Percentiles rank a stretch among this genome's conserved stretches.
phyloP scores from a whole-genome alignment of 2,329 filamentous ascomycete genomes.

The Claviceps digitariae region DNA sequence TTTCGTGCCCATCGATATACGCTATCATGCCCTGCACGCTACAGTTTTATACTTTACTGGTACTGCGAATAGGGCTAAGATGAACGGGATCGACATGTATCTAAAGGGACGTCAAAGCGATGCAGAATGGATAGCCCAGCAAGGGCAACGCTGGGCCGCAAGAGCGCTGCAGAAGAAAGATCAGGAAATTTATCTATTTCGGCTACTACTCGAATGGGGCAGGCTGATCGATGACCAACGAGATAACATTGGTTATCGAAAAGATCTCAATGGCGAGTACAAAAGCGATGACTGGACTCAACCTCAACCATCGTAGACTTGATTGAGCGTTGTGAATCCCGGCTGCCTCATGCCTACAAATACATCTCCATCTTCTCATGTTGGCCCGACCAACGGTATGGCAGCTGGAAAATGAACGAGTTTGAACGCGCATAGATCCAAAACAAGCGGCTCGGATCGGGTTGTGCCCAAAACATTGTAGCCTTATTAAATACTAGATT shows the following conservation, averaged over 20 bases:
- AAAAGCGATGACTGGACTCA: conserved; percentile 17
- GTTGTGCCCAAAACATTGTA: background rate
- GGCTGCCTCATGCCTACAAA: background rate
- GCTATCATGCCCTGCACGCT: conserved; percentile 60
- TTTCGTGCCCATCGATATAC: conserved; percentile 63
- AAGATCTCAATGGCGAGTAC: conserved; percentile 16
- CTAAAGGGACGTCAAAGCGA: conserved; percentile 36
- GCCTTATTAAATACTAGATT: background rate
- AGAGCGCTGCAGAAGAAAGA: conserved; percentile 55
- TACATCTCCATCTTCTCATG: background rate
- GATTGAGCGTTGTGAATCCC: background rate
- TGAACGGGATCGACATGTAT: conserved; percentile 31
- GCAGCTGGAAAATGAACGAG: background rate
- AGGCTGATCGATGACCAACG: conserved; percentile 50
- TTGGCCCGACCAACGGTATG: background rate
- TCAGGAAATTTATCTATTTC: conserved; percentile 70
- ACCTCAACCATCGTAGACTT: conserved; percentile 3
- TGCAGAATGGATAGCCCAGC: conserved; percentile 50
- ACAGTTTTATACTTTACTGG: conserved; percentile 64
- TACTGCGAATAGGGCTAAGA: conserved; percentile 26
- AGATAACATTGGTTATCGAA: conserved; percentile 28
- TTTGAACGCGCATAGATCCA: background rate
- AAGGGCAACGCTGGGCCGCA: conserved; percentile 51
- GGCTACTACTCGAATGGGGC: conserved; percentile 66
- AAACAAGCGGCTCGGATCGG: background rate